phyloP scores from a whole-genome alignment of 139 green algal genomes.

The Chlorella vulgaris region DNA sequence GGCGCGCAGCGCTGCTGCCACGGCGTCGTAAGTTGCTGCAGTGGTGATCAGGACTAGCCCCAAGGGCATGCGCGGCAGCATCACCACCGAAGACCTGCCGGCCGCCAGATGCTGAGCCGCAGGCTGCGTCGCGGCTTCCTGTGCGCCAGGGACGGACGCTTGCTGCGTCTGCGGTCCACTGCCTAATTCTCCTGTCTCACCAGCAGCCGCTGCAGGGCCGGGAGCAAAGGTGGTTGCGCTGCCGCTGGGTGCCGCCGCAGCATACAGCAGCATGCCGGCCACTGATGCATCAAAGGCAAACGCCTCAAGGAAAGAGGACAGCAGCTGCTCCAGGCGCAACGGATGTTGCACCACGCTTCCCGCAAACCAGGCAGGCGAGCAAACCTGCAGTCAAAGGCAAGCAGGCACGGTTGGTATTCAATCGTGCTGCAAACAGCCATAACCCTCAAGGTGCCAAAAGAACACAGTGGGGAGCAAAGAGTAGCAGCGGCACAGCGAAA shows the following conservation, averaged over 20 bases:
- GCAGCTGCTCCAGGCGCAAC: slow-evolving; percentile 33
- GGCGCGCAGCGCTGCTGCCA: slow-evolving; percentile 54
- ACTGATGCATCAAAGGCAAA: slow-evolving; percentile 59
- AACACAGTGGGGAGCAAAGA: no score
- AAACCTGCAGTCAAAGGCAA: slow-evolving; percentile 35
- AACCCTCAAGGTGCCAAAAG: no score
- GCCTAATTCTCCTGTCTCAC: no score
- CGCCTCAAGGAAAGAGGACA: slow-evolving; percentile 36
- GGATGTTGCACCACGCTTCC: slow-evolving; percentile 52
- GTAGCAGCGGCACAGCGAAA: no score
- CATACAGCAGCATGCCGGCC: slow-evolving; percentile 46
- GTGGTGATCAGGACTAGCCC: slow-evolving; percentile 56
- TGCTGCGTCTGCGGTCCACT: no score
- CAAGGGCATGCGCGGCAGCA: slow-evolving; percentile 74
- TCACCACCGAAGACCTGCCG: slow-evolving; percentile 13
- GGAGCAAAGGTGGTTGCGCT: background rate
- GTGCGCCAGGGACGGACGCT: no score
- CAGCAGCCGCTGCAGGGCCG: background rate
- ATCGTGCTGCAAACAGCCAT: no score
- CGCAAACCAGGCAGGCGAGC: slow-evolving; percentile 18
- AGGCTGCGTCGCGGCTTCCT: background rate
- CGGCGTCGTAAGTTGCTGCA: slow-evolving; percentile 54
- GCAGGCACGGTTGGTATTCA: no score
- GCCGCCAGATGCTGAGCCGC: slow-evolving; percentile 30
- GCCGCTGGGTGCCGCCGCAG: background rate